Evolutionary conservation across 805 yeast genomes (phyloP).

Genomic region (Scheffersomyces lignosus): DNA sequence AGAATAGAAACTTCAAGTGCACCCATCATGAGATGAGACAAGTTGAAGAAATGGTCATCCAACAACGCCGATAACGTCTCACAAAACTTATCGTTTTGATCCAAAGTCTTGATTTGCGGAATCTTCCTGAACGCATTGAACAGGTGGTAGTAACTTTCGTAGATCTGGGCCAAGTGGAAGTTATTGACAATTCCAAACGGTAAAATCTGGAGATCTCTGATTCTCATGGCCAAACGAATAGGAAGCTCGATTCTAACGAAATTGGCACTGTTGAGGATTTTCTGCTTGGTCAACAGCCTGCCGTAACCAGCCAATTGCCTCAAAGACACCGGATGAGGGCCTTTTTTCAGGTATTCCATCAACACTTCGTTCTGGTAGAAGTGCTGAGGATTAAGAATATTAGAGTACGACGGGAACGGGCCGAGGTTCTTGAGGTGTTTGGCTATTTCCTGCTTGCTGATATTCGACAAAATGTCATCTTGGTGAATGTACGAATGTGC

Average conservation of each 20-base stretch:
- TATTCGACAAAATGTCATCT: constrained; percentile 33
- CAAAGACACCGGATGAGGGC: constrained; percentile 89
- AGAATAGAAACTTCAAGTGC: constrained; percentile 76
- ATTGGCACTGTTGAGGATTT: constrained; percentile 79
- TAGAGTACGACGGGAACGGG: constrained; percentile 42
- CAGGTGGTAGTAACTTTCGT: constrained; percentile 84
- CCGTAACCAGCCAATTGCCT: constrained; percentile 90
- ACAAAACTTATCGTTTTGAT: constrained; percentile 77
- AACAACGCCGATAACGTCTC: constrained; percentile 59
- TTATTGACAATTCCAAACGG: constrained; percentile 86
- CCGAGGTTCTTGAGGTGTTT: constrained; percentile 35
- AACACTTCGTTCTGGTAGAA: constrained; percentile 81
- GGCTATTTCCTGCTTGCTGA: constrained; percentile 28
- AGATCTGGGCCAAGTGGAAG: constrained; percentile 81
- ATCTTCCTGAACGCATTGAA: constrained; percentile 82
- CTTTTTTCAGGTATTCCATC: constrained; percentile 57
- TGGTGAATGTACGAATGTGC: constrained; percentile 29
- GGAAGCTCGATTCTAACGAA: constrained; percentile 87
- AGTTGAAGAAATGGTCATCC: constrained; percentile 75
- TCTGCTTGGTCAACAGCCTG: constrained; percentile 69
- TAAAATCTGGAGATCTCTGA: constrained; percentile 73
- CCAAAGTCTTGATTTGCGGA: constrained; percentile 63
- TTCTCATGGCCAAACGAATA: constrained; percentile 76
- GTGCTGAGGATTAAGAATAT: constrained; percentile 60
- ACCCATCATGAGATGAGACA: constrained; percentile 92